A percentile compares a stretch with the other conserved stretches of the same genome.
Conservation (phyloP, 2,329 filamentous ascomycete species). For the Verruconis gallopava region DNA sequence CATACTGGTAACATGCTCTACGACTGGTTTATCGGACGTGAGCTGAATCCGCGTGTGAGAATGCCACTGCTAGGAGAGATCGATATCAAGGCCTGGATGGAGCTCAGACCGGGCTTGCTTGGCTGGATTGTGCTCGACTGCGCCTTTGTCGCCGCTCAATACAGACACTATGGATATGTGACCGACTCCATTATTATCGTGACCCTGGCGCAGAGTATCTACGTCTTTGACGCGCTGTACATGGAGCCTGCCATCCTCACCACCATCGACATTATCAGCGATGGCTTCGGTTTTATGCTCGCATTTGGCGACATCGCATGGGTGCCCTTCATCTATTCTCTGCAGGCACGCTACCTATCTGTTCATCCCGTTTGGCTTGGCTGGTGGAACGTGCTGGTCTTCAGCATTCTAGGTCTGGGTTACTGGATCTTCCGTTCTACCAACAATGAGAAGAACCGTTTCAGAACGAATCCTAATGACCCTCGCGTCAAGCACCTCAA, state of each 20-base stretch:
- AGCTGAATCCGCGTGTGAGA: slow-evolving; percentile 76
- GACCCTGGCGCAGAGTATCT: slow-evolving; percentile 63
- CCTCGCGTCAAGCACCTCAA: slow-evolving; percentile 66
- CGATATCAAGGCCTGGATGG: slow-evolving; percentile 82
- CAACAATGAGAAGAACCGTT: slow-evolving; percentile 90
- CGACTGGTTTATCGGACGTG: slow-evolving; percentile 93
- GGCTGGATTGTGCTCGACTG: slow-evolving; percentile 81
- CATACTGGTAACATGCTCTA: slow-evolving; percentile 76
- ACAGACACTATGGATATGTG: slow-evolving; percentile 68
- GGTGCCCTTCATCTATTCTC: slow-evolving; percentile 80
- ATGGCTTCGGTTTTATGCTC: slow-evolving; percentile 93
- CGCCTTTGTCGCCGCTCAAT: slow-evolving; percentile 76
- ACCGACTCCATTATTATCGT: slow-evolving; percentile 79
- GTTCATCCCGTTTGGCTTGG: slow-evolving; percentile 73
- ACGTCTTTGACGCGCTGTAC: slow-evolving; percentile 72
- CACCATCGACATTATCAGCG: slow-evolving; percentile 85
- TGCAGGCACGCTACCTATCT: slow-evolving; percentile 74
- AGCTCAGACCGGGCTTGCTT: slow-evolving; percentile 82
- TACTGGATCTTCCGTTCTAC: slow-evolving; percentile 88
- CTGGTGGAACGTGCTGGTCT: slow-evolving; percentile 44
- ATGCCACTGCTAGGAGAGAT: slow-evolving; percentile 72
- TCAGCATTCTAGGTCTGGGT: slow-evolving; percentile 56
- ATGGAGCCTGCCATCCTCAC: slow-evolving; percentile 84
- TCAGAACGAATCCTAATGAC: slow-evolving; percentile 76
- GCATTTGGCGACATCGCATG: slow-evolving; percentile 85